phyloP scores from a whole-genome alignment of 805 yeast genomes.

The Sugiyamaella chiloensis region DNA sequence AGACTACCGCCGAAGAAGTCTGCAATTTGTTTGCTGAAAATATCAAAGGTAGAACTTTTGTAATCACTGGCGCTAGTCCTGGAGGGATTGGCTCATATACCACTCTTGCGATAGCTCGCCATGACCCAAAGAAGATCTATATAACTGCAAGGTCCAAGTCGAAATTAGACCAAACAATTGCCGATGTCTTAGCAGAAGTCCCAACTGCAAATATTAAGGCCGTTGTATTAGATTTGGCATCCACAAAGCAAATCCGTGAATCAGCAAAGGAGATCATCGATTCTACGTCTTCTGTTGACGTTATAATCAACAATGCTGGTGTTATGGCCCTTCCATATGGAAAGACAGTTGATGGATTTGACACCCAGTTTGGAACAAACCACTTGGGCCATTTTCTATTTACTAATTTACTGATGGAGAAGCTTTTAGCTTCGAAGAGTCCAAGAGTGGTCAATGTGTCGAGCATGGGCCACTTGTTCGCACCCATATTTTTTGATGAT shows the following conservation, averaged over 20 bases:
- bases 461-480: conserved; percentile 10
- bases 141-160: conserved; percentile 11
- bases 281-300: conserved; percentile 40
- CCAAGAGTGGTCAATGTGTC: conserved; percentile 13
- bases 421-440: conserved; percentile 3
- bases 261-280: conserved; percentile 20
- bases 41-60: conserved; percentile 14
- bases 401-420: conserved; percentile 40
- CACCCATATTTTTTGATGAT: conserved; percentile 16
- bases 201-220: conserved; percentile 12
- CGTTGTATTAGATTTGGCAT: conserved; percentile 18
- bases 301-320: conserved; percentile 76
- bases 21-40: conserved; percentile 4
- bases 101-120: conserved; percentile 11
- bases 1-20: conserved; percentile 14
- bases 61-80: conserved; percentile 17
- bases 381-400: conserved; percentile 72
- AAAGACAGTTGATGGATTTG: conserved; percentile 66
- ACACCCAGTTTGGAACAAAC: conserved; percentile 75
- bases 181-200: conserved; percentile 2
- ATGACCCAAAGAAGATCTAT: conserved; percentile 10
- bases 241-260: conserved; percentile 12
- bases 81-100: conserved; percentile 21
- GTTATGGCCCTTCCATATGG: conserved; percentile 72
- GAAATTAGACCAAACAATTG: conserved; percentile 11